Conservation (phyloP, 495 filamentous ascomycete genomes). For the Podospora australis region DNA sequence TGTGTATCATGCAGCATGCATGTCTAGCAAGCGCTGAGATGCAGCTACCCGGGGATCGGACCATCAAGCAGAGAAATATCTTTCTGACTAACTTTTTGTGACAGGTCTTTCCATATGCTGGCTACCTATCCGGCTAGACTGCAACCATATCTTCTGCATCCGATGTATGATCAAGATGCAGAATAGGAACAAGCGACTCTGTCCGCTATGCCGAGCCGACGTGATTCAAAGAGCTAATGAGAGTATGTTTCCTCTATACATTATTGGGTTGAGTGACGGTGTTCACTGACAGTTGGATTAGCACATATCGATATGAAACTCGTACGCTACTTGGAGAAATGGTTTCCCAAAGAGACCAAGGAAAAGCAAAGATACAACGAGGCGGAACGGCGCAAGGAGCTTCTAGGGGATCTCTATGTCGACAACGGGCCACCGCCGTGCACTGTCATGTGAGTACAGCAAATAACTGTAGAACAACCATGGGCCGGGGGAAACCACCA, state of each 20-base stretch:
- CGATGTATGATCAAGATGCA: constrained; percentile 67
- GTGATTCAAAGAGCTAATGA: constrained; percentile 55
- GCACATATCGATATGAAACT: constrained; percentile 57
- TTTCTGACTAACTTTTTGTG: neutral
- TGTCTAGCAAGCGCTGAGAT: too few relatives aligned
- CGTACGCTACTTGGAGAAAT: constrained; percentile 29
- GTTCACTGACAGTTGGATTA: constrained; percentile 7
- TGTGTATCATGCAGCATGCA: neutral
- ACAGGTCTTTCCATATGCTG: constrained; percentile 50
- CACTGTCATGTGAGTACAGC: constrained; percentile 31
- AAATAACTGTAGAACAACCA: too few relatives aligned
- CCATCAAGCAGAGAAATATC: neutral
- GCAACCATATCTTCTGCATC: constrained; percentile 65
- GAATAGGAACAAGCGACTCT: constrained; percentile 47
- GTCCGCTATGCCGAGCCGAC: constrained; percentile 61
- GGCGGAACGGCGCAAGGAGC: constrained; percentile 44
- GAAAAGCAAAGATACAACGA: constrained; percentile 56
- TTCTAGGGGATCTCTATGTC: constrained; percentile 42
- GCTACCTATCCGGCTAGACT: constrained; percentile 60
- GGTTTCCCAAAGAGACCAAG: constrained; percentile 66
- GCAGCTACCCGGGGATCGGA: too few relatives aligned
- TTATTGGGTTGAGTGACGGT: neutral
- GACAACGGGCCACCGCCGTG: constrained; percentile 40
- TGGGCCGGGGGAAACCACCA: too few relatives aligned
- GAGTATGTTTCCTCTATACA: constrained; percentile 25